A percentile compares a stretch with the other conserved stretches of the same genome.
These are phyloP conservation scores for Backusella tarrabulga DNA, from an alignment of 192 early-diverging fungal genomes.

Conservation along the genomic window DNA sequence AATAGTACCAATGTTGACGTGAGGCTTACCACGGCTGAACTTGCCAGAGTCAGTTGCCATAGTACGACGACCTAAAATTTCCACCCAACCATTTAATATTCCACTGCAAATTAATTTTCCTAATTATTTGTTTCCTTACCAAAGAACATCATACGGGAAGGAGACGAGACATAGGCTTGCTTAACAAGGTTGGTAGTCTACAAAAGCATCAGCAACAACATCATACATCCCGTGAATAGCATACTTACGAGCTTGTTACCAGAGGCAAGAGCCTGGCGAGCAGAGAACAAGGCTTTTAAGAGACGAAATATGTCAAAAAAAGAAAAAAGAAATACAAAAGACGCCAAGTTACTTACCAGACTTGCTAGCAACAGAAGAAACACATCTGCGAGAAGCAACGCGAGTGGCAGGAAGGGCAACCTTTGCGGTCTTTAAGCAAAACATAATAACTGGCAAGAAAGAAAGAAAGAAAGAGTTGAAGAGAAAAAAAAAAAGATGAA, in stretches of 20 bases:
- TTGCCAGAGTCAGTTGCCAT: constrained; percentile 56
- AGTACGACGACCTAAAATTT: constrained; percentile 23
- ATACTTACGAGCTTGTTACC: constrained; percentile 34
- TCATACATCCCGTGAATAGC: neutral
- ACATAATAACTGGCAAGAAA: constrained; percentile 25
- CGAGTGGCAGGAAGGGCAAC: constrained; percentile 34
- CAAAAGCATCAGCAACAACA: neutral
- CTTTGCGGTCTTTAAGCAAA: constrained; percentile 40
- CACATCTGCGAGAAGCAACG: constrained; percentile 34
- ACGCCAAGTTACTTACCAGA: constrained; percentile 18
- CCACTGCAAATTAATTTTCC: neutral
- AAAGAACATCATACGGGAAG: constrained; percentile 31
- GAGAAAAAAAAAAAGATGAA: neutral
- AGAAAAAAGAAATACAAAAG: neutral
- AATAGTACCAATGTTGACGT: constrained; percentile 98
- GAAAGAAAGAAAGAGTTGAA: neutral
- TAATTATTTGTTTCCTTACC: constrained; percentile 13
- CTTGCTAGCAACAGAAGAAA: constrained; percentile 26
- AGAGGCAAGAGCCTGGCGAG: constrained; percentile 26
- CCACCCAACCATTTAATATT: neutral
- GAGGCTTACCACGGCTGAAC: constrained; percentile 87
- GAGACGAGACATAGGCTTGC: constrained; percentile 26
- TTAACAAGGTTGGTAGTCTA: constrained; percentile 36
- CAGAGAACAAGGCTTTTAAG: constrained; percentile 18
- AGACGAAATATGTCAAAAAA: neutral